A percentile compares a stretch with the other conserved stretches of the same genome.
phyloP scores from a whole-genome alignment of 345 rosid species.

The Eucalyptus erythrocorys region DNA sequence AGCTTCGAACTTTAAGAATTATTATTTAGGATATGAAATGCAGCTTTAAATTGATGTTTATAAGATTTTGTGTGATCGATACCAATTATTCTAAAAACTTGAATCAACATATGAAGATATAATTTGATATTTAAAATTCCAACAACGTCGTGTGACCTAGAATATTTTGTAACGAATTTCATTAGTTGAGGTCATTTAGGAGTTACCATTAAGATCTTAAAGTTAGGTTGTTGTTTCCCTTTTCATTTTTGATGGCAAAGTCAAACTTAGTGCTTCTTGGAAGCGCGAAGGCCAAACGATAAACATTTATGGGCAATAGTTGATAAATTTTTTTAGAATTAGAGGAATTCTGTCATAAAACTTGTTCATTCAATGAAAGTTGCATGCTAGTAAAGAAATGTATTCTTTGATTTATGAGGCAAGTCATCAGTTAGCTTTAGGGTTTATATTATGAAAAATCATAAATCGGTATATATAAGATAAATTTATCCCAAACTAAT shows the following conservation, averaged over 20 bases:
- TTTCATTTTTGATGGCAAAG: too few relatives aligned
- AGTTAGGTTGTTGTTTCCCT: too few relatives aligned
- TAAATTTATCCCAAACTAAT: too few relatives aligned
- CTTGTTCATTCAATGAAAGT: not conserved
- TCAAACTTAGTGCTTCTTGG: too few relatives aligned
- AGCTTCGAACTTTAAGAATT: not conserved
- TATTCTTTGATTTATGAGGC: not conserved
- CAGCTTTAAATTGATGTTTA: not conserved
- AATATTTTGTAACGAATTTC: too few relatives aligned
- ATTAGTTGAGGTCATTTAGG: too few relatives aligned
- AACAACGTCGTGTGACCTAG: not conserved
- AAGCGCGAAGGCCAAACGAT: too few relatives aligned
- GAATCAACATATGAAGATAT: not conserved
- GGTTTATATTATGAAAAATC: too few relatives aligned
- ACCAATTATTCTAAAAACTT: rapidly evolving
- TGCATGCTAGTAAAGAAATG: not conserved
- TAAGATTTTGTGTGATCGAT: not conserved
- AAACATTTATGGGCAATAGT: too few relatives aligned
- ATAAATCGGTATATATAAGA: rapidly evolving
- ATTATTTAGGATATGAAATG: not conserved
- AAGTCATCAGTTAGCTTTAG: not conserved
- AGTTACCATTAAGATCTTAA: too few relatives aligned
- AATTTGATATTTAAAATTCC: not conserved
- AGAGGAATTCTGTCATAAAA: not conserved
- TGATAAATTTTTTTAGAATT: not conserved